Evolutionary conservation across 306 rosid genomes (phyloP).

Genomic region (Gleditsia sinensis): DNA sequence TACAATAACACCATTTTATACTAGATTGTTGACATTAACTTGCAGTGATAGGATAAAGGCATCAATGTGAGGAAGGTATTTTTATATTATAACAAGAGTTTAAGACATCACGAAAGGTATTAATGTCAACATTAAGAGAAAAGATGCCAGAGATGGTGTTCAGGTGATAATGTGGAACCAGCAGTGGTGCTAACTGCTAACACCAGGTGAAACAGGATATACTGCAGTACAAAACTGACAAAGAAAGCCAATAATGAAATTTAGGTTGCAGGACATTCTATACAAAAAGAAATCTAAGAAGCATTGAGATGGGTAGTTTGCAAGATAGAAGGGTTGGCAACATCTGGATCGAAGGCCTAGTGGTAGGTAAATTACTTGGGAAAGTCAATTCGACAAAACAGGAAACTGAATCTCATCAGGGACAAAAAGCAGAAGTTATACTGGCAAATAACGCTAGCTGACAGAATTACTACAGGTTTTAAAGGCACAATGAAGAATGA

Average conservation of each 20-base stretch:
- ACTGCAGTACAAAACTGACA: neutral
- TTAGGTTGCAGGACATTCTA: neutral
- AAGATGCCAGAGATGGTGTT: neutral
- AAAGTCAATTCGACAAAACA: neutral
- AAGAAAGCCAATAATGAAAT: neutral
- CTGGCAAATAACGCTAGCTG: slow-evolving; percentile 11
- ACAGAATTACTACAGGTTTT: neutral
- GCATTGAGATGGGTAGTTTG: neutral
- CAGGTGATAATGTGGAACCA: neutral
- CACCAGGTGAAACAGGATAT: neutral
- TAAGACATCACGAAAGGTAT: neutral
- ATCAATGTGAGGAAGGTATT: neutral
- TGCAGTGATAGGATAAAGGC: neutral
- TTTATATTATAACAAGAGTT: neutral
- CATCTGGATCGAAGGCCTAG: neutral
- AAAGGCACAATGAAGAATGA: neutral
- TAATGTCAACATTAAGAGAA: neutral
- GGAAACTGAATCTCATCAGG: neutral
- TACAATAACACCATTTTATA: neutral
- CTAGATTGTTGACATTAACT: neutral
- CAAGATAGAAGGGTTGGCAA: neutral
- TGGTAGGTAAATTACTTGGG: neutral
- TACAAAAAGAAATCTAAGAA: neutral
- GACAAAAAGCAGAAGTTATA: neutral
- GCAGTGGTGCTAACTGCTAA: neutral